Conservation (phyloP, 108 stramenopile species). For the Cyclotella baltica region DNA sequence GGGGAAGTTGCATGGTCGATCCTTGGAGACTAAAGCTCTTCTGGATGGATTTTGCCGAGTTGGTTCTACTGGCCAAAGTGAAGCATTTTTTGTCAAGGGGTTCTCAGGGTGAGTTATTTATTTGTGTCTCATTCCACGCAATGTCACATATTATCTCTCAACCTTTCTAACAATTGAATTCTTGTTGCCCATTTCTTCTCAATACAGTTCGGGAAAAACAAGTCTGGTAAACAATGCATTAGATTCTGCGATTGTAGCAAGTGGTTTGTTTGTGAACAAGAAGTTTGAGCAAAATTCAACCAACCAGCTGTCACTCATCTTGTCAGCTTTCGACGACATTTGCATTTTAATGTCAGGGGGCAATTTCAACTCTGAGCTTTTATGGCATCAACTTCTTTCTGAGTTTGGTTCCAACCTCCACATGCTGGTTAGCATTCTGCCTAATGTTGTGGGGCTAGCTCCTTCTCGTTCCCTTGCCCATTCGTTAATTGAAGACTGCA, state of each 20-base stretch:
- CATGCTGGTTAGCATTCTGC: constrained; percentile 27
- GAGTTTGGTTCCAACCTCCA: constrained; percentile 38
- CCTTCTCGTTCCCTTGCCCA: neutral
- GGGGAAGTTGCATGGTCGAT: constrained; percentile 17
- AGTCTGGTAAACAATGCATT: constrained; percentile 21
- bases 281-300: constrained; percentile 21
- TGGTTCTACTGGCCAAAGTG: constrained; percentile 26
- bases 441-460: constrained; percentile 27
- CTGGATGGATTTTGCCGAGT: constrained; percentile 52
- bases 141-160: neutral
- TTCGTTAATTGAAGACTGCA: neutral
- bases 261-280: neutral
- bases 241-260: neutral
- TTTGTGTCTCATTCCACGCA: neutral
- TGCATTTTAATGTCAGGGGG: constrained; percentile 24
- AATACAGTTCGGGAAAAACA: constrained; percentile 16
- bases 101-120: constrained; percentile 9
- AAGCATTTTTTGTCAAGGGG: neutral
- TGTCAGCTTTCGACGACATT: constrained; percentile 44
- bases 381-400: constrained; percentile 25
- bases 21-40: constrained; percentile 15
- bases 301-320: constrained; percentile 19
- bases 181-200: neutral
- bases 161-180: neutral
- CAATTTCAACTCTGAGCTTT: neutral